These are phyloP conservation scores for Aureobasidium sp. DNA, from an alignment of 2,329 filamentous ascomycete genomes.

Conservation along the genomic window DNA sequence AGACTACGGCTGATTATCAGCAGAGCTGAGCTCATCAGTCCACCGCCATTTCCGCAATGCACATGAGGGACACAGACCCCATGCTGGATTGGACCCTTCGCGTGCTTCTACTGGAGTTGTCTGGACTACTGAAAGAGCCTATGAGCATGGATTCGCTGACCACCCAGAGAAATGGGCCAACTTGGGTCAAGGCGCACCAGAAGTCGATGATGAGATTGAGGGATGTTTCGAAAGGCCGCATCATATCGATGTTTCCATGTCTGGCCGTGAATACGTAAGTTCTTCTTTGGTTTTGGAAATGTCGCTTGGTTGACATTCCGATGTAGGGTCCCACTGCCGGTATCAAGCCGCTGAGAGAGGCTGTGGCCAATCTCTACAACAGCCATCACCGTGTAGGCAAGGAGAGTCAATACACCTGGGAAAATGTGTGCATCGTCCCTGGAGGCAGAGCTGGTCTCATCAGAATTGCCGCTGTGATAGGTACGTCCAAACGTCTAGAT, in stretches of 20 bases:
- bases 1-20: no score
- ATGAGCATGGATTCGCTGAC: slow-evolving; percentile 78
- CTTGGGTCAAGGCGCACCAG: slow-evolving; percentile 84
- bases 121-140: slow-evolving; percentile 82
- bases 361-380: slow-evolving; percentile 88
- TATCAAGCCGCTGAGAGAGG: slow-evolving; percentile 81
- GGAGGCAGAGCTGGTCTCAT: slow-evolving; percentile 89
- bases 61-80: slow-evolving; percentile 80
- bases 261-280: slow-evolving; percentile 66
- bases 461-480: slow-evolving; percentile 80
- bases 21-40: slow-evolving; percentile 74
- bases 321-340: slow-evolving; percentile 68
- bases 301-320: neutral
- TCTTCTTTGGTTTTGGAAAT: neutral
- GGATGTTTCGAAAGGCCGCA: slow-evolving; percentile 79
- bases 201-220: slow-evolving; percentile 78
- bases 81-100: slow-evolving; percentile 81
- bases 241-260: slow-evolving; percentile 66
- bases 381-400: slow-evolving; percentile 83
- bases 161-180: slow-evolving; percentile 83
- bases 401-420: slow-evolving; percentile 85
- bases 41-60: slow-evolving; percentile 84
- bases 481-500: neutral
- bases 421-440: slow-evolving; percentile 95
- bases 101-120: slow-evolving; percentile 88